Evolutionary conservation across 306 rosid species (phyloP).

Genomic region (Spatholobus suberectus): DNA sequence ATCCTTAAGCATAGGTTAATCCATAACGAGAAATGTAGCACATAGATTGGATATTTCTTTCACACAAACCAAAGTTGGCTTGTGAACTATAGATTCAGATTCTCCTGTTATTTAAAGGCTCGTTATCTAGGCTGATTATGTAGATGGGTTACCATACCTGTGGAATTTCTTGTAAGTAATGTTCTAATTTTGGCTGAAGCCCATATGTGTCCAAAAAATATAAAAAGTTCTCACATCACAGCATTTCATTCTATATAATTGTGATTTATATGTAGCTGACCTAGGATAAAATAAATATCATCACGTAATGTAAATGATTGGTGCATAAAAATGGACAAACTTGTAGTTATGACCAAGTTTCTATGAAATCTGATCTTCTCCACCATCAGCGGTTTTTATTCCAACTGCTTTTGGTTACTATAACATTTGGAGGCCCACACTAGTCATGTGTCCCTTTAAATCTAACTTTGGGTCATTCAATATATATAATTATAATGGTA

Average conservation of each 20-base stretch:
- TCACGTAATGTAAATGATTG: constrained; percentile 20
- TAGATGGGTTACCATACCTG: not conserved
- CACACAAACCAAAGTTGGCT: not conserved
- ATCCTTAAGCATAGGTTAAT: not conserved
- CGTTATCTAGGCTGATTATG: not conserved
- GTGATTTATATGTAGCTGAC: not conserved
- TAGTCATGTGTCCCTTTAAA: constrained; percentile 27
- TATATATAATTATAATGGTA: not conserved
- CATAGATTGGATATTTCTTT: not conserved
- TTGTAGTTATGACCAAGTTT: not conserved
- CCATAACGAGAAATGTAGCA: not conserved
- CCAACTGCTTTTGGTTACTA: constrained; percentile 42
- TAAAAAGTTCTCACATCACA: not conserved
- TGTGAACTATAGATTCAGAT: not conserved
- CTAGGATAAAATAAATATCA: not conserved
- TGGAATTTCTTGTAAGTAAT: not conserved
- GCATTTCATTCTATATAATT: not conserved
- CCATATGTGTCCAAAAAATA: not conserved
- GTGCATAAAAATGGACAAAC: not conserved
- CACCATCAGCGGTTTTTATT: constrained; percentile 49
- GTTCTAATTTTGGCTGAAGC: not conserved
- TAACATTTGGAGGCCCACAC: constrained; percentile 42
- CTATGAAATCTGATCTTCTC: constrained; percentile 38
- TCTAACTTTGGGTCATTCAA: not conserved
- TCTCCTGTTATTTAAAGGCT: not conserved